Base-by-base conservation (phyloP, 129 eudicot genomes). In the Ambrosia trifida region DNA sequence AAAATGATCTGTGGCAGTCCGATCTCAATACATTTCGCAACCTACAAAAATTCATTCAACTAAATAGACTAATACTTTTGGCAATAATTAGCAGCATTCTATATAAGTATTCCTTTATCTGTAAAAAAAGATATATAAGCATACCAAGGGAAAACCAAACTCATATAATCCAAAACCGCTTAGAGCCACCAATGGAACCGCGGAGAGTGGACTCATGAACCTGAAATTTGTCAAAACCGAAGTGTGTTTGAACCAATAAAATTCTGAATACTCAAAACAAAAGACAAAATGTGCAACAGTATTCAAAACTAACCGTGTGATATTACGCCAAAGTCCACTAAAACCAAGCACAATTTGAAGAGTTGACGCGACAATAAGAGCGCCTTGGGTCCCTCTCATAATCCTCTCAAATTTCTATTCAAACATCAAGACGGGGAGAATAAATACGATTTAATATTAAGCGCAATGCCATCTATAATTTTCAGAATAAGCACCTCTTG, bases 261-360 rank as follows among this genome's bases (percentile, higher is more conserved):
- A 58, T 43, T 16, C 36, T 24, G 63, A 33, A 14, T 24, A 33
- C 16, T 28, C 16, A 57, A 57, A 57, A 13, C 32, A 60, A 28
- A 19, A 18, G 9, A 53, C n/a, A 61, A n/a, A 60, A 20, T 33
- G 13, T 1, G 47, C 20, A 56, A 41, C 32, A 41, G 2, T 64
- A 19, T 13, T 31, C 56, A 9, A 13, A 70, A 64, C 69, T 54
- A 46, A 91, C 98, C 93, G 84, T 60, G 85, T 73, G 12, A 94
- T 90, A 76, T 94, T 94, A 12, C 96, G 85, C 98, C 97, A 94
- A 44, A 94, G 87, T 50, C 98, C 98, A 77, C 98, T 94, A 76
- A 94, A 94, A 10, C 96, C 96, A 7, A 94, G 72, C 72, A 87
- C 85, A 81, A 94, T 87, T 71, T 94, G 98, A 78, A 94, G 87